Base-by-base conservation (phyloP, 495 filamentous ascomycete species). In the Aspergillus wentii region DNA sequence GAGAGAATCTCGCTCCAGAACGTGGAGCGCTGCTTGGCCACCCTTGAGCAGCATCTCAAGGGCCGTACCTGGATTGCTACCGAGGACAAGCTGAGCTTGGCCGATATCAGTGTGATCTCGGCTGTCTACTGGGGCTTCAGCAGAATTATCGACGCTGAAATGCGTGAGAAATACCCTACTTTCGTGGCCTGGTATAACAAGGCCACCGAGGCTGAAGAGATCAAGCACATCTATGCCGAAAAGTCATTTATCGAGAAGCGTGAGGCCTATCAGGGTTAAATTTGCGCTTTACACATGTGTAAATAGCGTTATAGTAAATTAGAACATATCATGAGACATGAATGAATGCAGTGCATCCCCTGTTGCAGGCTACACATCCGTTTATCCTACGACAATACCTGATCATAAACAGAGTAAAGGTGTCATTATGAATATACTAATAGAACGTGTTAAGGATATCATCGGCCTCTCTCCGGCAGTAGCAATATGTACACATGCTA, bases 211-310 rank as follows among this genome's bases (percentile, higher is more conserved):
- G 49, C 59, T 2, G 66, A 74, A 5, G 74, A 67, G 35, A 53
- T 78, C 34, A 73, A 67, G 66, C 48, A 69, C 62, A 54, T 66
- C 5, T 69, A 75, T 55, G 69, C 68, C 0, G 62, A 65, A 44
- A 46, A 71, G 34, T 48, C 43, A 33, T 50, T 69, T n/a, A 46
- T 68, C 20, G 67, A 76, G 58, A 69, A 66, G 55, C 51, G 62
- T 7, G 27, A 51, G 41, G 23, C 33, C 27, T 39, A 46, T 15
- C 17, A 46, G 36, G 44, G 38, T 21, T 51, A 40, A 27, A 28
- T 10, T 17, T n/a, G n/a, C n/a, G n/a, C n/a, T n/a, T n/a, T n/a
- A n/a, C n/a, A n/a, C n/a, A n/a, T n/a, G n/a, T n/a, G n/a, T n/a
- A n/a, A n/a, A n/a, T n/a, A n/a, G n/a, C n/a, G n/a, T n/a, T n/a